Evolutionary conservation across 176 grass and related monocot genomes (phyloP).

Genomic region (Dactylis glomerata): DNA sequence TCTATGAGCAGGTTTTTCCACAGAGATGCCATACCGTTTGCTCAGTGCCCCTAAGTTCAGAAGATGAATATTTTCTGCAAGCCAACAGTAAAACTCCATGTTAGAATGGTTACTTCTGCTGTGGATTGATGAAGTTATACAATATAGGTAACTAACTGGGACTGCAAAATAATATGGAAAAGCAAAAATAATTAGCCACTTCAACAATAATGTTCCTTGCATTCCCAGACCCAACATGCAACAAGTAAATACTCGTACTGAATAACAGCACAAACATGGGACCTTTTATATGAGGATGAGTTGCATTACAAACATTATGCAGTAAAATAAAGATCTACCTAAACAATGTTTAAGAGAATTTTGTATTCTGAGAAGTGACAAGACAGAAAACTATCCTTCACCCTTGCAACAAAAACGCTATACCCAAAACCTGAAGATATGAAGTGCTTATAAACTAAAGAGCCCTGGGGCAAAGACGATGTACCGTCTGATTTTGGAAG

Average conservation of each 20-base stretch:
- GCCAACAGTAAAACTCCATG: slow-evolving; percentile 18
- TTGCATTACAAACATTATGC: neutral
- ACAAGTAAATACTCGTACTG: neutral
- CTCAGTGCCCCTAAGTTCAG: slow-evolving; percentile 31
- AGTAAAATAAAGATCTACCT: neutral
- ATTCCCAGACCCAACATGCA: neutral
- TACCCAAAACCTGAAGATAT: neutral
- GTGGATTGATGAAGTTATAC: neutral
- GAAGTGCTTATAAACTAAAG: neutral
- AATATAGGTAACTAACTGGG: slow-evolving; percentile 3
- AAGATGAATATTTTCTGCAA: slow-evolving; percentile 38
- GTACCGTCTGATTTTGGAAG: slow-evolving; percentile 51
- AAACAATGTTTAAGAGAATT: slow-evolving; percentile 19
- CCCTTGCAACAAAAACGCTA: neutral
- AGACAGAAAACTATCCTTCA: neutral
- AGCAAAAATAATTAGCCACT: neutral
- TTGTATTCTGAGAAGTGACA: slow-evolving; percentile 10
- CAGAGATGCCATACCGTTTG: slow-evolving; percentile 37
- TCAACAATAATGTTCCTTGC: neutral
- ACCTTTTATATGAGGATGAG: neutral
- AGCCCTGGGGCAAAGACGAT: neutral
- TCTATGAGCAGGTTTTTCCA: slow-evolving; percentile 44
- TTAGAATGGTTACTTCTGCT: neutral
- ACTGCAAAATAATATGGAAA: neutral
- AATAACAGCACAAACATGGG: slow-evolving; percentile 3